Evolutionary conservation across 1,284 basidiomycete species (phyloP).

Genomic region (Phylloboletellus chloephorus): DNA sequence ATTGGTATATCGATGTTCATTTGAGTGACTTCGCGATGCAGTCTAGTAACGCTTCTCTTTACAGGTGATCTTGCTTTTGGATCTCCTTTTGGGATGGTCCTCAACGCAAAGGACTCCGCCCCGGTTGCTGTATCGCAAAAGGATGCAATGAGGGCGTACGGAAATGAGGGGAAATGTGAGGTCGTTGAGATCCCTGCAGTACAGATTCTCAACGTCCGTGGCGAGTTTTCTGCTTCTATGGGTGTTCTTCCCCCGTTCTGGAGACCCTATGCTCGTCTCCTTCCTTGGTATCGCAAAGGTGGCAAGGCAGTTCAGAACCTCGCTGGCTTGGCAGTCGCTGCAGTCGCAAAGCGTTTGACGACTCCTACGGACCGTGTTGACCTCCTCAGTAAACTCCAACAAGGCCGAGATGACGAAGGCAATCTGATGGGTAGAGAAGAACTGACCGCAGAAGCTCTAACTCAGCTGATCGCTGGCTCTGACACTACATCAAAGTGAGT

Average conservation of each 20-base stretch:
- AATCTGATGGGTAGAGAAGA: constrained; percentile 75
- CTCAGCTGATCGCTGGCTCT: constrained; percentile 80
- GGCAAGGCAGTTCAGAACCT: constrained; percentile 66
- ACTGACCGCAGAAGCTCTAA: constrained; percentile 82
- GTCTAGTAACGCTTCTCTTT: constrained; percentile 5
- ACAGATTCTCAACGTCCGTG: constrained; percentile 83
- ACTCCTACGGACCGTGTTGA: constrained; percentile 67
- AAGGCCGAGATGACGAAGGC: constrained; percentile 73
- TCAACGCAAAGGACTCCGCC: constrained; percentile 69
- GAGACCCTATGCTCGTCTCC: constrained; percentile 58
- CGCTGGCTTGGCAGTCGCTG: constrained; percentile 77
- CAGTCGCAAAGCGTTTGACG: constrained; percentile 70
- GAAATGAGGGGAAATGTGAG: constrained; percentile 40
- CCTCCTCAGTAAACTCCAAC: constrained; percentile 74
- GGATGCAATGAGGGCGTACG: constrained; percentile 54
- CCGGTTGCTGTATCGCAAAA: constrained; percentile 48
- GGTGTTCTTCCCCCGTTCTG: constrained; percentile 73
- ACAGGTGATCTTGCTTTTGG: constrained; percentile 79
- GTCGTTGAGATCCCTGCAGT: constrained; percentile 73
- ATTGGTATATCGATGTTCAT: constrained; percentile 42
- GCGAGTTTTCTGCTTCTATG: constrained; percentile 82
- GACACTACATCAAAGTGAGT: constrained; percentile 80
- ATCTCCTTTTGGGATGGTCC: constrained; percentile 85
- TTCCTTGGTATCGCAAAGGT: constrained; percentile 77
- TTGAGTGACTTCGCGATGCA: neutral